Percentiles rank a stretch among this genome's conserved stretches.
Conservation (phyloP, 164 flowering plant species). For the Magnolia officinalis region DNA sequence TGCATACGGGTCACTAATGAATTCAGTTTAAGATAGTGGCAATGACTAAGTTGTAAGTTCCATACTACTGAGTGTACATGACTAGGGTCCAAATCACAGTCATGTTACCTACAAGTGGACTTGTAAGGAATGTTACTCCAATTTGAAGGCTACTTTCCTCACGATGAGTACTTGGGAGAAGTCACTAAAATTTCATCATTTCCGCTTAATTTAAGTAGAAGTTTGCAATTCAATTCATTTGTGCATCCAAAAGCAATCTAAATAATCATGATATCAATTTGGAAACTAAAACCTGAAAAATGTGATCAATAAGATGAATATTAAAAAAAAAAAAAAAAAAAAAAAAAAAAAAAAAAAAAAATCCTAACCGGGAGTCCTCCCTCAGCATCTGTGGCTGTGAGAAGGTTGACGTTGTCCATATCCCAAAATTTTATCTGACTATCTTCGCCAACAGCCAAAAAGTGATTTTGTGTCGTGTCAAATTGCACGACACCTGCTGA, state of each 20-base stretch:
- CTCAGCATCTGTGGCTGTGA: slow-evolving; percentile 72
- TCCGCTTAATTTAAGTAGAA: background rate
- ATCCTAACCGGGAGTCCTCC: slow-evolving; percentile 84
- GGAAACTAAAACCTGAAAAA: background rate
- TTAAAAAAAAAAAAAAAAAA: background rate
- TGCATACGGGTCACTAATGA: background rate
- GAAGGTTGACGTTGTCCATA: slow-evolving; percentile 60
- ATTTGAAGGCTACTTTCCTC: too few species aligned
- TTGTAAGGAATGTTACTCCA: too few species aligned
- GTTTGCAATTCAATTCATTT: background rate
- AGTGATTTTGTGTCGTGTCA: slow-evolving; percentile 81
- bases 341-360: background rate
- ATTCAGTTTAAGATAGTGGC: background rate
- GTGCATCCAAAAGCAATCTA: background rate
- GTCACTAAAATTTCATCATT: background rate
- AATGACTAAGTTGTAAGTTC: background rate
- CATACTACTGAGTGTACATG: background rate
- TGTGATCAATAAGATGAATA: background rate
- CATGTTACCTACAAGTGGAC: background rate
- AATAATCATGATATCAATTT: background rate
- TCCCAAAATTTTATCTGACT: slow-evolving; percentile 90
- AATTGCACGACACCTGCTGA: slow-evolving; percentile 78
- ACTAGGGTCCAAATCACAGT: background rate
- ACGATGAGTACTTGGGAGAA: background rate
- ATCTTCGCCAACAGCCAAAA: slow-evolving; percentile 92